Percentiles rank a stretch among this genome's conserved stretches.
Conservation (phyloP, 768 basidiomycete genomes). For the Panaeolus papilionaceus region DNA sequence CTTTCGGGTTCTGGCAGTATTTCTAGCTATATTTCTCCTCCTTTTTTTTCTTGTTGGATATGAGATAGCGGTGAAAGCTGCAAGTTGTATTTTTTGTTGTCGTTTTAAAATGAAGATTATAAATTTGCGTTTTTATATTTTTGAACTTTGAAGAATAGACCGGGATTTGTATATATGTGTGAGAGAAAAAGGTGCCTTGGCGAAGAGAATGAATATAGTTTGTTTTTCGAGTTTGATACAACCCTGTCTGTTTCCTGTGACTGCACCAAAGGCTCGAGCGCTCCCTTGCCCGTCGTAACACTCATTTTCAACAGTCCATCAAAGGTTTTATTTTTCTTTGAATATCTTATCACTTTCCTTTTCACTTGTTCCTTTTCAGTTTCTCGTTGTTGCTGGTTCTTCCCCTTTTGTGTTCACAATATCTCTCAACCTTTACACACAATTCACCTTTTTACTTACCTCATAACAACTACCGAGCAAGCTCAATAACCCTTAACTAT, state of each 20-base stretch:
- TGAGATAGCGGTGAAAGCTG: slow-evolving; percentile 19
- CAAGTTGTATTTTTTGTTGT: slow-evolving; percentile 22
- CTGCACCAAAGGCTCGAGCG: slow-evolving; percentile 24
- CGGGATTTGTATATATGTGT: slow-evolving; percentile 7
- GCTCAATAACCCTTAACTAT: slow-evolving; percentile 41
- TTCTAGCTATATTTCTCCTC: slow-evolving; percentile 28
- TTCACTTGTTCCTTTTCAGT: slow-evolving; percentile 28
- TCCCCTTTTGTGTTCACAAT: slow-evolving; percentile 5
- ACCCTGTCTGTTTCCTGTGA: slow-evolving; percentile 24
- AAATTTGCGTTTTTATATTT: neutral
- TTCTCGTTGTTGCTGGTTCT: slow-evolving; percentile 10
- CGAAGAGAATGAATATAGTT: neutral
- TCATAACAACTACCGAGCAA: neutral
- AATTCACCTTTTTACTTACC: slow-evolving; percentile 20
- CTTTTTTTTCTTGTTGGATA: slow-evolving; percentile 20
- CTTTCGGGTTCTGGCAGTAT: slow-evolving; percentile 10
- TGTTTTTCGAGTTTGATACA: slow-evolving; percentile 1
- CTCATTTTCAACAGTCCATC: slow-evolving; percentile 19
- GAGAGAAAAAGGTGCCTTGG: slow-evolving; percentile 13
- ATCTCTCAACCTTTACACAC: neutral
- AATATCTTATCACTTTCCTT: slow-evolving; percentile 32
- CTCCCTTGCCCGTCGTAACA: slow-evolving; percentile 17
- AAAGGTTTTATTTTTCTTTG: slow-evolving; percentile 24
- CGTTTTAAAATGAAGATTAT: slow-evolving; percentile 11
- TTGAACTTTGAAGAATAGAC: too few relatives aligned